Base-by-base conservation (phyloP, 148 eudicot species). In the Arctostaphylos glauca region DNA sequence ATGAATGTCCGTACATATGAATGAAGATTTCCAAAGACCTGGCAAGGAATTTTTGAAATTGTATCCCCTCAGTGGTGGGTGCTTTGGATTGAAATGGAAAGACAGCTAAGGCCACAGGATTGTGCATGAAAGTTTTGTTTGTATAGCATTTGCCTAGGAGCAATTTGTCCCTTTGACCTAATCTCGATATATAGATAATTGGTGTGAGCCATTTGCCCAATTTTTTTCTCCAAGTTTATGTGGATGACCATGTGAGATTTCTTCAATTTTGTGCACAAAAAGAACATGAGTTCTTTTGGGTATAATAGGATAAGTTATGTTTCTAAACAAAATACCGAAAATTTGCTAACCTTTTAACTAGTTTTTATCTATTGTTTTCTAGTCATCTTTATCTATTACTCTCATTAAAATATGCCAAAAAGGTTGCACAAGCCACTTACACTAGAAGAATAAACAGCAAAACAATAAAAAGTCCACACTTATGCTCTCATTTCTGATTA, bases 1-100 rank as follows among this genome's bases (percentile, higher is more conserved):
- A 59, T n/a, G 23, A 64, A 64, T 64, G 38, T 67, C 8, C 10
- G 5, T 7, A 23, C 56, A 6, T 72, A 3, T 46, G 1, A 70
- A 6, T 66, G 43, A 14, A 8, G 15, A 66, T 10, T 3, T 64
- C 41, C 23, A 66, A 62, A 9, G 68, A 62, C 21, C 41, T 66
- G 71, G 15, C 71, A 64, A 5, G 71, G 38, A 23, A 62, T 9
- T 62, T 62, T 21, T 10, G 7, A 66, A 23, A 25, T 13, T 66
- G 41, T 23, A 66, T 25, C 71, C 14, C 68, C 41, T 41, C 43
- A 71, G 18, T 16, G 12, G 46, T 41, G 75, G 75, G n/a, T 41
- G n/a, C 49, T 72, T 72, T 72, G 76, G 38, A 62, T 62, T 62
- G 68, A n/a, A 62, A 62, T 62, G 68, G 38, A 21, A 62, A 62